Percentiles rank a stretch among this genome's conserved stretches.
Evolutionary conservation across 495 filamentous ascomycete species (phyloP).

Genomic region (Penicillium longicatenatum): DNA sequence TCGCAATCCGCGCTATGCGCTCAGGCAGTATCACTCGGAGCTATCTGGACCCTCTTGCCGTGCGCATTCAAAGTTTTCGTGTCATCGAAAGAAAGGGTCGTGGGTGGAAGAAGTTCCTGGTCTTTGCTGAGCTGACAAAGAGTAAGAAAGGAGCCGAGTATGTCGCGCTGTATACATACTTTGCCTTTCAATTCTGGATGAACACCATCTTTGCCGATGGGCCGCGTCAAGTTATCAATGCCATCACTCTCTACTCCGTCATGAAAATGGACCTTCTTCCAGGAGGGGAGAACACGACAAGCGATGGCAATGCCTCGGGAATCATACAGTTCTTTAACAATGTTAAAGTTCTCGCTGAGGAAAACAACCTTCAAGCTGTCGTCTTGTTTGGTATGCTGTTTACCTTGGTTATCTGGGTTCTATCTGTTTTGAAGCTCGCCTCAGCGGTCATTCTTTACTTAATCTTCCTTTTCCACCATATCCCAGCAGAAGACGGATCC

Average conservation of each 20-base stretch:
- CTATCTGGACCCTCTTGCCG: conserved; percentile 85
- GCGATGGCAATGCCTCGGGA: conserved; percentile 51
- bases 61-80: conserved; percentile 77
- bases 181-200: conserved; percentile 91
- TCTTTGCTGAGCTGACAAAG: conserved; percentile 90
- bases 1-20: conserved; percentile 75
- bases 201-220: conserved; percentile 86
- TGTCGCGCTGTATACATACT: conserved; percentile 89
- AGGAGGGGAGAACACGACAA: conserved; percentile 49
- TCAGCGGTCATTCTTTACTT: conserved; percentile 76
- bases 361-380: conserved; percentile 74
- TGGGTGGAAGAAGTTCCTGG: conserved; percentile 85
- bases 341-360: conserved; percentile 64
- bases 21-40: conserved; percentile 85
- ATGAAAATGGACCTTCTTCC: conserved; percentile 69
- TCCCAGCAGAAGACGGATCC: conserved; percentile 74
- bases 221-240: conserved; percentile 87
- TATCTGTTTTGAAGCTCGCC: conserved; percentile 73
- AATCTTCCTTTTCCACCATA: conserved; percentile 86
- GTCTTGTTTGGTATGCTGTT: conserved; percentile 89
- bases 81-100: conserved; percentile 56
- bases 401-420: conserved; percentile 85
- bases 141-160: conserved; percentile 90
- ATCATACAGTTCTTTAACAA: conserved; percentile 74
- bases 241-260: conserved; percentile 81